Conservation (phyloP, 2,329 filamentous ascomycete species). For the Tolypocladium ophioglossoides region DNA sequence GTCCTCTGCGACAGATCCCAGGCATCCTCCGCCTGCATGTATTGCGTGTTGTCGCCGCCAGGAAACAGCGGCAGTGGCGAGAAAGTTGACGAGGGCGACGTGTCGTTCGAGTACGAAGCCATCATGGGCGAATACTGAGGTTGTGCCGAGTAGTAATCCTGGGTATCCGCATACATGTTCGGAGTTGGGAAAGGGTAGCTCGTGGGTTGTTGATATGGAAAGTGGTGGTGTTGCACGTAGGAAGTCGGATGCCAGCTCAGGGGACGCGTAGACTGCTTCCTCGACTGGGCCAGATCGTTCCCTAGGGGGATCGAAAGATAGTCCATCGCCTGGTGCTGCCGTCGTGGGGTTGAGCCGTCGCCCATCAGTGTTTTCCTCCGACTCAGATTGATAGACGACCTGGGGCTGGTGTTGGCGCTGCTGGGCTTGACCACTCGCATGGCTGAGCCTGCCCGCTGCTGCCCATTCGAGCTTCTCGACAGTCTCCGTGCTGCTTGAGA, state of each 20-base stretch:
- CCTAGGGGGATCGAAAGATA: constrained; percentile 8
- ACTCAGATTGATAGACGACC: constrained; percentile 35
- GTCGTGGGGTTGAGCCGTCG: constrained; percentile 32
- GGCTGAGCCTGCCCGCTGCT: constrained; percentile 35
- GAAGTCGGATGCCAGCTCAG: constrained; percentile 68
- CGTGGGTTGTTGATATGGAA: constrained; percentile 24
- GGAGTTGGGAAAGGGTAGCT: constrained; percentile 28
- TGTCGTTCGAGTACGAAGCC: constrained; percentile 44
- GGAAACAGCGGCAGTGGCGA: constrained; percentile 40
- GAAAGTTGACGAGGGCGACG: constrained; percentile 43
- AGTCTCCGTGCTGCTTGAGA: constrained; percentile 35
- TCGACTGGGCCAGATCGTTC: neutral
- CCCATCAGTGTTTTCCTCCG: constrained; percentile 48
- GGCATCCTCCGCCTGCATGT: constrained; percentile 26
- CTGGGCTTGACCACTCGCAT: constrained; percentile 56
- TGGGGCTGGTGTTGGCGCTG: constrained; percentile 60
- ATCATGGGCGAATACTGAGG: constrained; percentile 41
- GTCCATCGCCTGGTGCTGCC: constrained; percentile 36
- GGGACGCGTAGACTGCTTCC: constrained; percentile 8
- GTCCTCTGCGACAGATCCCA: constrained; percentile 24
- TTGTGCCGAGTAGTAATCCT: constrained; percentile 29
- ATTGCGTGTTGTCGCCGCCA: constrained; percentile 25
- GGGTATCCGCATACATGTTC: constrained; percentile 25
- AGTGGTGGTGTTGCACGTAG: constrained; percentile 28
- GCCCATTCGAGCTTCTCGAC: constrained; percentile 39